A percentile compares a stretch with the other conserved stretches of the same genome.
phyloP scores from a whole-genome alignment of 352 stramenopile species.

The Phytophthora cryptogea region DNA sequence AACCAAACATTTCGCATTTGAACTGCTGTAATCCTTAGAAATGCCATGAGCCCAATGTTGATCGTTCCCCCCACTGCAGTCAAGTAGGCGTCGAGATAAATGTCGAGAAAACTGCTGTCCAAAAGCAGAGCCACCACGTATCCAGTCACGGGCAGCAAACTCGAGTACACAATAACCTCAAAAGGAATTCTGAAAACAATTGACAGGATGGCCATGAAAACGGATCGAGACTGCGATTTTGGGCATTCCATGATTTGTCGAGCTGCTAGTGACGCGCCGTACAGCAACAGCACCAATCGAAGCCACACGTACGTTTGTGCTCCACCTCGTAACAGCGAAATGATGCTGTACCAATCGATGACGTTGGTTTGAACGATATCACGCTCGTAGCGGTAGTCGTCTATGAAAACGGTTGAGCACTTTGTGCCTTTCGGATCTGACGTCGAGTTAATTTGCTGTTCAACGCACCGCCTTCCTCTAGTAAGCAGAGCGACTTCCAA shows the following conservation, averaged over 20 bases:
- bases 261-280: slow-evolving; percentile 19
- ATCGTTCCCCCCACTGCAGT: slow-evolving; percentile 21
- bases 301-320: slow-evolving; percentile 58
- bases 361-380: slow-evolving; percentile 38
- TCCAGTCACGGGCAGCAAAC: slow-evolving; percentile 36
- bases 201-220: not conserved
- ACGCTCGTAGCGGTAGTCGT: slow-evolving; percentile 61
- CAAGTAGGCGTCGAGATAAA: slow-evolving; percentile 44
- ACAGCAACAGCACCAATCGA: slow-evolving; percentile 40
- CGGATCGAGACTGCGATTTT: too few species aligned
- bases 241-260: not conserved
- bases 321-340: slow-evolving; percentile 30
- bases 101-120: slow-evolving; percentile 43
- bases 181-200: slow-evolving; percentile 50
- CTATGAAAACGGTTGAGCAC: slow-evolving; percentile 46
- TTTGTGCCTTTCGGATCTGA: not conserved
- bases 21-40: slow-evolving; percentile 31
- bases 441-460: not conserved
- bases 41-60: slow-evolving; percentile 29
- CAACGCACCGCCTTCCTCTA: slow-evolving; percentile 24
- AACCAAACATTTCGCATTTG: slow-evolving; percentile 57
- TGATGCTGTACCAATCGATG: slow-evolving; percentile 39
- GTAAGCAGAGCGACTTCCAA: slow-evolving; percentile 37
- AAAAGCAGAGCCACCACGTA: slow-evolving; percentile 48
- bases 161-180: slow-evolving; percentile 58